Evolutionary conservation across 257 asterid species (phyloP).

Genomic region (Cinchona pubescens): DNA sequence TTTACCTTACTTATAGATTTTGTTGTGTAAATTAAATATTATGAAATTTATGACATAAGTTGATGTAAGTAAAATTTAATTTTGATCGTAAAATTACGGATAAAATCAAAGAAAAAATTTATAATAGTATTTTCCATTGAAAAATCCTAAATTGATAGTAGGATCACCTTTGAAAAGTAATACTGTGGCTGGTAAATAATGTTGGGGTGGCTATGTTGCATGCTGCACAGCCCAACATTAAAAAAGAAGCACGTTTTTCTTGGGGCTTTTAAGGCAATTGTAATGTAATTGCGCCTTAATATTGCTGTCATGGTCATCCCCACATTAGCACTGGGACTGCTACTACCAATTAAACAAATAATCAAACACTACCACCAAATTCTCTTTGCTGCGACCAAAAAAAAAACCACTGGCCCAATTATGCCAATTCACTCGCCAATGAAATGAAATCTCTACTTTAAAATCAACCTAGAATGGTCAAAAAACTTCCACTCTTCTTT

Average conservation of each 20-base stretch:
- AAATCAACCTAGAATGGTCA: background rate
- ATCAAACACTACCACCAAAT: too few species aligned
- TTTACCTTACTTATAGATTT: too few species aligned
- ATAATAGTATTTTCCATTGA: too few species aligned
- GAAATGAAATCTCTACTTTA: background rate
- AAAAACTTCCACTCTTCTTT: background rate
- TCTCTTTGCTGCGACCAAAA: background rate
- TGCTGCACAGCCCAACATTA: background rate
- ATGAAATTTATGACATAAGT: too few species aligned
- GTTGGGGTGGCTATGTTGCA: background rate
- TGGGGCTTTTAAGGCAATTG: background rate
- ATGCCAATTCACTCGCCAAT: background rate
- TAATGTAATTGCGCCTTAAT: background rate
- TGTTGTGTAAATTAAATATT: too few species aligned
- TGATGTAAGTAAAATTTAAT: too few species aligned
- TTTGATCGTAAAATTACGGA: too few species aligned
- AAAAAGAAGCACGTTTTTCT: slow-evolving; percentile 1
- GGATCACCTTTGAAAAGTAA: background rate
- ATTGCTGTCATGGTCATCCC: background rate
- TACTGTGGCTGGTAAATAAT: background rate
- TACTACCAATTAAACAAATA: too few species aligned
- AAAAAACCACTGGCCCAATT: background rate
- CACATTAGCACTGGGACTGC: too few species aligned
- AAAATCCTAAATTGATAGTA: too few species aligned
- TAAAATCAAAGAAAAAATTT: too few species aligned